Conservation (phyloP, 768 basidiomycete genomes). For the Boletus subcaerulescens region DNA sequence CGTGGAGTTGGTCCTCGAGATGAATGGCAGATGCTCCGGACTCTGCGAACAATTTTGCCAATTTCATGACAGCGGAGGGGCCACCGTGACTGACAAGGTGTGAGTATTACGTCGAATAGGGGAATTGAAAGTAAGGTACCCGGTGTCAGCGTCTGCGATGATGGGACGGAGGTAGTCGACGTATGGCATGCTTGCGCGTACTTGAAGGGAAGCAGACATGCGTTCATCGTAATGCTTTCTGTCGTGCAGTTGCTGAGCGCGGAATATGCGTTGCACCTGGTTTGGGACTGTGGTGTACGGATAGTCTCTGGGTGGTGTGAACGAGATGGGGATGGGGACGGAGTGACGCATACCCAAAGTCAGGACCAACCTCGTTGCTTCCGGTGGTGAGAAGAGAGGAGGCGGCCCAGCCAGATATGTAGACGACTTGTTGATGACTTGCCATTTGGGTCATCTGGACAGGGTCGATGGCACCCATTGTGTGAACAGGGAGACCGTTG, state of each 20-base stretch:
- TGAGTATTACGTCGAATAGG: conserved; percentile 1
- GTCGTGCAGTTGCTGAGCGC: conserved; percentile 90
- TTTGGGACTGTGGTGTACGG: conserved; percentile 97
- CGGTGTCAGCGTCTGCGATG: conserved; percentile 93
- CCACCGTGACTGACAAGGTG: conserved; percentile 72
- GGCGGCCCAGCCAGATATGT: conserved; percentile 91
- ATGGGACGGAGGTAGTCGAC: conserved; percentile 90
- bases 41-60: conserved; percentile 93
- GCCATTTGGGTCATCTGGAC: conserved; percentile 97
- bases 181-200: conserved; percentile 68
- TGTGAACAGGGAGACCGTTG: conserved; percentile 72
- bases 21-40: conserved; percentile 90
- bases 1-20: conserved; percentile 91
- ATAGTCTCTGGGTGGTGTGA: conserved; percentile 62
- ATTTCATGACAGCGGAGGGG: conserved; percentile 91
- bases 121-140: conserved; percentile 44
- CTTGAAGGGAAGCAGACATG: conserved; percentile 58
- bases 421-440: conserved; percentile 77
- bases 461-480: conserved; percentile 92
- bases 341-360: conserved; percentile 59
- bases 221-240: conserved; percentile 91
- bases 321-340: neutral
- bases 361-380: conserved; percentile 89
- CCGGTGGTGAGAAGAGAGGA: conserved; percentile 86
- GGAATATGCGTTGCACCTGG: conserved; percentile 88